Conservation (phyloP, 306 rosid genomes). For the Prosopis cineraria region DNA sequence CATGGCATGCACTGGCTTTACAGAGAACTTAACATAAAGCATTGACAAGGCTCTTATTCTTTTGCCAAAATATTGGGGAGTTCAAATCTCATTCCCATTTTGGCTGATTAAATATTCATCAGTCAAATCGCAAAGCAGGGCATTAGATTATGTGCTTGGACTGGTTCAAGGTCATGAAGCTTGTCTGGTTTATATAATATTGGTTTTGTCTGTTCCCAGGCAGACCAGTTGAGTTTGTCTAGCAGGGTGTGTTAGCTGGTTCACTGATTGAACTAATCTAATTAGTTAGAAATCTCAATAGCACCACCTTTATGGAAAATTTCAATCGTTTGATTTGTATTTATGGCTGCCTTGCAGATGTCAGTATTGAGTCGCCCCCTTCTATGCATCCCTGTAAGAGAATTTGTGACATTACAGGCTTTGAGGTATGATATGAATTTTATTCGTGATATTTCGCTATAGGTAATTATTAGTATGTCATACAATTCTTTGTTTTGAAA, state of each 20-base stretch:
- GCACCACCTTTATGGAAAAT: not conserved
- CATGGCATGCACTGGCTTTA: not conserved
- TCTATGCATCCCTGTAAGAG: constrained; percentile 90
- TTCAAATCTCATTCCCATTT: not conserved
- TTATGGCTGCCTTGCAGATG: constrained; percentile 54
- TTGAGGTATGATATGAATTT: constrained; percentile 58
- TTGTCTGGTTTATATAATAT: not conserved
- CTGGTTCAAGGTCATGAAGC: not conserved
- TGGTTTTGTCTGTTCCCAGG: not conserved
- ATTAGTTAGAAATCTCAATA: not conserved
- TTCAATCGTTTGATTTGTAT: not conserved
- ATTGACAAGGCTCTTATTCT: not conserved
- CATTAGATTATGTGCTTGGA: not conserved
- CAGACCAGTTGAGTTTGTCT: not conserved
- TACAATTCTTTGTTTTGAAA: not conserved
- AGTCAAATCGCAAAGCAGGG: not conserved
- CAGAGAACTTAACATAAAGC: not conserved
- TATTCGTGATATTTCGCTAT: not conserved
- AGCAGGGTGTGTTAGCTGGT: not conserved
- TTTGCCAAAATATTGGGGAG: not conserved
- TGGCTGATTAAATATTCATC: not conserved
- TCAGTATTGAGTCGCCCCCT: constrained; percentile 86
- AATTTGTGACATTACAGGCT: constrained; percentile 89
- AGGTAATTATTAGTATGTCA: constrained; percentile 16
- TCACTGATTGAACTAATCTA: not conserved